A percentile compares a stretch with the other conserved stretches of the same genome.
Evolutionary conservation across 2,329 filamentous ascomycete genomes (phyloP).

Genomic region (Metarhizium rileyi): DNA sequence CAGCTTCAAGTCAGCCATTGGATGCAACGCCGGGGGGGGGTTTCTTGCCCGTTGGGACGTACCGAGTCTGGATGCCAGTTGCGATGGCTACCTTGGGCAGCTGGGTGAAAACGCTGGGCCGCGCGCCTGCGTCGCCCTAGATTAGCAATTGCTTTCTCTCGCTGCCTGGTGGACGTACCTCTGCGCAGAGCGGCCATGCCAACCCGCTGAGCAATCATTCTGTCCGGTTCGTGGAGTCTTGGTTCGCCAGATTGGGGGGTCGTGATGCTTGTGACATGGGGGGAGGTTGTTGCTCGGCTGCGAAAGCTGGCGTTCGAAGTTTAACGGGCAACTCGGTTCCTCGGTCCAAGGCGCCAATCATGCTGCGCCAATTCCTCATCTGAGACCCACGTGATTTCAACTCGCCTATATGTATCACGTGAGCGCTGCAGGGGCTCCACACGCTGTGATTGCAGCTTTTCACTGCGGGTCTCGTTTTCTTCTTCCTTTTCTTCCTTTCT

Average conservation of each 20-base stretch:
- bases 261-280: too few relatives aligned
- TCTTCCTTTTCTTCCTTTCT: slow-evolving; percentile 18
- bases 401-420: slow-evolving; percentile 15
- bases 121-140: too few relatives aligned
- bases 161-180: slow-evolving; percentile 30
- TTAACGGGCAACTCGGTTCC: slow-evolving; percentile 26
- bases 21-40: background rate
- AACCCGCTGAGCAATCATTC: slow-evolving; percentile 48
- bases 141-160: too few relatives aligned
- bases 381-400: slow-evolving; percentile 17
- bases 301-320: too few relatives aligned
- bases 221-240: slow-evolving; percentile 11
- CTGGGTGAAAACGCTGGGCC: slow-evolving; percentile 34
- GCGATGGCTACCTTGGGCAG: slow-evolving; percentile 32
- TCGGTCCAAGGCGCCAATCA: slow-evolving; percentile 36
- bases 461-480: background rate
- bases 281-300: background rate
- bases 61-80: slow-evolving; percentile 38
- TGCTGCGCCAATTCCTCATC: slow-evolving; percentile 26
- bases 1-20: background rate
- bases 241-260: too few relatives aligned
- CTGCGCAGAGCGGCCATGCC: slow-evolving; percentile 49
- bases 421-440: background rate
- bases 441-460: too few relatives aligned
- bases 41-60: slow-evolving; percentile 10